Evolutionary conservation across 2,329 filamentous ascomycete species (phyloP), one percentile per base, ranked within the genome.

Genomic region (Aspergillus carbonarius): DNA sequence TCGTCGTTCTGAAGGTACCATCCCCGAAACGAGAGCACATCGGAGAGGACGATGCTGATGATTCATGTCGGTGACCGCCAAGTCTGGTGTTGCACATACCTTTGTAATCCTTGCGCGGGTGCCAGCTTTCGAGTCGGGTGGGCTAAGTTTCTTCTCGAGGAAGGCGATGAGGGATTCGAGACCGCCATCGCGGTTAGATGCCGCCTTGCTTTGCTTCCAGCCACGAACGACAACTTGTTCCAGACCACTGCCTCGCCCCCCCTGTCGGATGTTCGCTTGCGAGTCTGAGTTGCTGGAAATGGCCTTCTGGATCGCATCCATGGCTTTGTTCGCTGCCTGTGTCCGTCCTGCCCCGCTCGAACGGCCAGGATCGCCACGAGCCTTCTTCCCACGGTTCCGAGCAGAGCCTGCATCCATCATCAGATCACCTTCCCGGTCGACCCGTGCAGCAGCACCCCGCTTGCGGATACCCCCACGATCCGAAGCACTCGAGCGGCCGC

Each of bases 51-150:
- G 65, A 70, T 65, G 64, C 66, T 70, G 72, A 68, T 67, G 62
- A 65, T 66, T 65, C 67, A 72, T 72, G 73, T 71, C 73, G 73
- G 68, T 75, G 74, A 76, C 72, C 73, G 74, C 70, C 63, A 73
- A 72, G 70, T 69, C 68, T 73, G 68, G 66, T 75, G 72, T 75
- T 73, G 76, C 74, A 89, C 88, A 85, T 90, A 92, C 90, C 87
- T 91, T 91, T 78, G 85, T 87, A 63, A 93, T 87, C 72, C 82
- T 86, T 67, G 90, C 79, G 65, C 80, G 78, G 68, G 83, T 80
- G 69, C 78, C 69, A 66, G 70, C 58, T 71, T 80, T 80, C 60
- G 78, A 78, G 67, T 85, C 79, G 63, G 70, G 60, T 63, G 81
- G 76, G 56, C 82, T 81, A 48, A 88, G 83, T 74, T 91, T 91